Conservation (phyloP, 2,329 filamentous ascomycete species). For the Ramularia endophylla region DNA sequence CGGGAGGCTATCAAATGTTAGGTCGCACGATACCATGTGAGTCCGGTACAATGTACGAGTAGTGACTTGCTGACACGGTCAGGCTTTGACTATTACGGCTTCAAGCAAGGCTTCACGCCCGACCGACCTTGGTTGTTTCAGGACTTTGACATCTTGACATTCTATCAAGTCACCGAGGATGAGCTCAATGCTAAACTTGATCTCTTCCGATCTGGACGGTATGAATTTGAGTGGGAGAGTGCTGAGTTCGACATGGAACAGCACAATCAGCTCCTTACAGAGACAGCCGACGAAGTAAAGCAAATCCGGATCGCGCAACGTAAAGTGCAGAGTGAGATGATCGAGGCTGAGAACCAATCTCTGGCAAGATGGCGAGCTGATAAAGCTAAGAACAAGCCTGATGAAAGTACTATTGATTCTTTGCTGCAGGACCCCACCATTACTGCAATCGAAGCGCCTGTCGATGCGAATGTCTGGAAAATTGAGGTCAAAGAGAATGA, state of each 20-base stretch:
- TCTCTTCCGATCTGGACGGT: conserved; percentile 46
- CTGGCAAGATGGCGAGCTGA: conserved; percentile 39
- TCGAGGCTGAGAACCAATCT: conserved; percentile 43
- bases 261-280: conserved; percentile 46
- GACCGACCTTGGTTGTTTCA: conserved; percentile 50
- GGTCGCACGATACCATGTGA: conserved; percentile 26
- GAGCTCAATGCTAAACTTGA: conserved; percentile 47
- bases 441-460: conserved; percentile 36
- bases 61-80: conserved; percentile 40
- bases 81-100: conserved; percentile 49
- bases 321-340: conserved; percentile 44
- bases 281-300: conserved; percentile 44
- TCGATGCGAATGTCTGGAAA: conserved; percentile 42
- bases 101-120: conserved; percentile 44
- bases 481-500: conserved; percentile 36
- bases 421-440: conserved; percentile 38
- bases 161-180: conserved; percentile 47
- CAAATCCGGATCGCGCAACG: conserved; percentile 42
- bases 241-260: conserved; percentile 51
- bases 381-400: conserved; percentile 39
- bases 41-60: neutral
- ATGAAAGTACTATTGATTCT: conserved; percentile 45
- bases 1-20: conserved; percentile 52
- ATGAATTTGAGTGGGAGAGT: conserved; percentile 47
- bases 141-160: conserved; percentile 53